Conservation (phyloP, 139 green algal genomes). For the Volvox africanus region DNA sequence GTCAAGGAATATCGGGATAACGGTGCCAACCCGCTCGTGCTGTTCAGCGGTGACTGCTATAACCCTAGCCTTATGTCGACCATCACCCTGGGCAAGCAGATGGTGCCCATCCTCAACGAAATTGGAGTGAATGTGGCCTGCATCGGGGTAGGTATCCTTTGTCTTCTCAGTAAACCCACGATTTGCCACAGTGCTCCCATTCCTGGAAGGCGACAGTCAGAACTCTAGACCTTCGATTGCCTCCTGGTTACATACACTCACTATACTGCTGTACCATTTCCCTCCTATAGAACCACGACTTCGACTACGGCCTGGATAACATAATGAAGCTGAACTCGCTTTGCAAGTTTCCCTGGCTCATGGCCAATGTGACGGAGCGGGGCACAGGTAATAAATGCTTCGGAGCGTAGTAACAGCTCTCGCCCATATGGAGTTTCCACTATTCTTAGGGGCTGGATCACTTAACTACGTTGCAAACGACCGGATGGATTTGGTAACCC, state of each 20-base stretch:
- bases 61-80: constrained; percentile 81
- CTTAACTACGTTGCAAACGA: too few species aligned
- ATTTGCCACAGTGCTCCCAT: too few species aligned
- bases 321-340: constrained; percentile 64
- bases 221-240: too few species aligned
- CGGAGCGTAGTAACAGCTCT: too few species aligned
- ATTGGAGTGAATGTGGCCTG: constrained; percentile 70
- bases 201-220: too few species aligned
- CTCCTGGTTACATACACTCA: too few species aligned
- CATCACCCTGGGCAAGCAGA: constrained; percentile 83
- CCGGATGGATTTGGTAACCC: not conserved
- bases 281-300: constrained; percentile 69
- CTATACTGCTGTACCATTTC: not conserved
- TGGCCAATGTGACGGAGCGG: constrained; percentile 81
- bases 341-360: constrained; percentile 86
- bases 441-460: too few species aligned
- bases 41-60: constrained; percentile 85
- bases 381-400: constrained; percentile 57
- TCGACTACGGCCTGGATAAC: constrained; percentile 67
- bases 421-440: too few species aligned
- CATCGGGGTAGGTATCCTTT: constrained; percentile 55
- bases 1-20: constrained; percentile 45
- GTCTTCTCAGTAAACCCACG: not conserved
- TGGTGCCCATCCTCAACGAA: constrained; percentile 84
- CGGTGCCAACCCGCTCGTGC: constrained; percentile 70